phyloP scores from a whole-genome alignment of 768 basidiomycete genomes.

The Lactarius tabidus region DNA sequence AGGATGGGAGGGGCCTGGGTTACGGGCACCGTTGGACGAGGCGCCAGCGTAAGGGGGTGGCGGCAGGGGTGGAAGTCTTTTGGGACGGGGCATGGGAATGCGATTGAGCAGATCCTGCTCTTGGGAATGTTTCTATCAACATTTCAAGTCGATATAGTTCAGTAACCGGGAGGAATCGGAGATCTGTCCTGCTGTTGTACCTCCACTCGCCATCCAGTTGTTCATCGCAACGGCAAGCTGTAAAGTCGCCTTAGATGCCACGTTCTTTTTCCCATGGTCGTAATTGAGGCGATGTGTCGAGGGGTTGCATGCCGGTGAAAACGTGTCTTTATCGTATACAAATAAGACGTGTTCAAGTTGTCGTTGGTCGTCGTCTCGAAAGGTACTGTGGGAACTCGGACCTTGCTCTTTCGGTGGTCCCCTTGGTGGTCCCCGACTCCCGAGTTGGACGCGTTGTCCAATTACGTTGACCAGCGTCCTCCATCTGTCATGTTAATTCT shows the following conservation, averaged over 20 bases:
- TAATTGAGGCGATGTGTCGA: background rate
- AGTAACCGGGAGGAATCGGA: background rate
- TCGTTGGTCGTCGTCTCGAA: background rate
- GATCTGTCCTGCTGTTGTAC: background rate
- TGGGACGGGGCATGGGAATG: background rate
- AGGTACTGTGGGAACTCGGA: background rate
- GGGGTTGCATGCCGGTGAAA: background rate
- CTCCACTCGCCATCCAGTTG: background rate
- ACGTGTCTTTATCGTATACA: background rate
- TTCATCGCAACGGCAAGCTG: background rate
- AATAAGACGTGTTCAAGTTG: background rate
- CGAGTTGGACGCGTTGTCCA: background rate
- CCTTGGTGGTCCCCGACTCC: too few species aligned
- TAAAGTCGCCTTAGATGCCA: background rate
- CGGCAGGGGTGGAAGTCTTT: background rate
- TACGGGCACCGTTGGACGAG: background rate
- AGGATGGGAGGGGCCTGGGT: background rate
- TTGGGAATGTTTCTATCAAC: background rate
- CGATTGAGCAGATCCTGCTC: background rate
- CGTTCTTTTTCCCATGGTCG: background rate
- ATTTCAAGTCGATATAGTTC: background rate
- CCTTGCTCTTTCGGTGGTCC: background rate
- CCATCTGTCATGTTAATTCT: background rate
- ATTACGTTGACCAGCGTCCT: background rate
- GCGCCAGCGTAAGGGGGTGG: slow-evolving; percentile 5